A percentile compares a stretch with the other conserved stretches of the same genome.
phyloP scores from a whole-genome alignment of 345 rosid genomes.

The Brassica rapa region DNA sequence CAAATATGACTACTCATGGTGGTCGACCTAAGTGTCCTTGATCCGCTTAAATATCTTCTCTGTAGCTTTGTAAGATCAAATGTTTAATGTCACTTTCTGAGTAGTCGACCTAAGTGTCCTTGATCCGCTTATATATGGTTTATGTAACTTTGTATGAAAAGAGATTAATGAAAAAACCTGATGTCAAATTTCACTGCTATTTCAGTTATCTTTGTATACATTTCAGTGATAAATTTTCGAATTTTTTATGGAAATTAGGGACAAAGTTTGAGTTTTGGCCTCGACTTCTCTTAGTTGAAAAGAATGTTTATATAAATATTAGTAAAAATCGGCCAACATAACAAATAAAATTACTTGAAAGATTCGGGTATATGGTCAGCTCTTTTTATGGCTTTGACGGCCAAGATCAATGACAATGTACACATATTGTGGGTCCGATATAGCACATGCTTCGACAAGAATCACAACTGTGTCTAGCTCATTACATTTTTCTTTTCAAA shows the following conservation, averaged over 20 bases:
- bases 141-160: not conserved
- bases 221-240: not conserved
- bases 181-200: not conserved
- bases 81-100: not conserved
- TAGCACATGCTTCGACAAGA: conserved; percentile 19
- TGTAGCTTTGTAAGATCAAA: not conserved
- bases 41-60: not conserved
- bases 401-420: conserved; percentile 11
- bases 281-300: not conserved
- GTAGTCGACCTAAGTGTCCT: not conserved
- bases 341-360: not conserved
- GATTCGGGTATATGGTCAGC: not conserved
- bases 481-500: not conserved
- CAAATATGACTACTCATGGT: not conserved
- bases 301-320: not conserved
- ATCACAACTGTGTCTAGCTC: conserved; percentile 8
- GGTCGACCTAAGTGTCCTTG: conserved; percentile 1
- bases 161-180: not conserved
- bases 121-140: not conserved
- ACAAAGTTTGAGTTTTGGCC: not conserved
- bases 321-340: not conserved
- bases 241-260: not conserved
- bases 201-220: not conserved
- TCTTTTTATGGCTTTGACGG: conserved; percentile 10
- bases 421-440: conserved; percentile 8